Evolutionary conservation across 805 yeast species (phyloP), one percentile per base, ranked within the genome.

Genomic region (Schwanniomyces yamadae): DNA sequence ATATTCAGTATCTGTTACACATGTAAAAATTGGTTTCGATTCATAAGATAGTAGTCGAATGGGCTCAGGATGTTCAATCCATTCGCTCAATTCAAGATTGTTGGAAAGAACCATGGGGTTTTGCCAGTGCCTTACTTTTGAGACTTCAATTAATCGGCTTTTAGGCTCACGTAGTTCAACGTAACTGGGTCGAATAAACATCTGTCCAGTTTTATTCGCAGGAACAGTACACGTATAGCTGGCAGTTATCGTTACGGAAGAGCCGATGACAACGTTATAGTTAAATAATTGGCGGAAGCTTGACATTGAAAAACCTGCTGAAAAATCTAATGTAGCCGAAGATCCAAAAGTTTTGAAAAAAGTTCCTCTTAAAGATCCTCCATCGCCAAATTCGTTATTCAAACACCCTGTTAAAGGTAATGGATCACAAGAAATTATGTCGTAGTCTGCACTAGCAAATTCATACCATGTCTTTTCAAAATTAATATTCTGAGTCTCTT

Each of bases 331-430:
- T 11, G 44, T 19, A 4, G 40, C 37, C 2, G 46, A 34, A 17
- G 26, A 24, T 1, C 57, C 55, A 23, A 49, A 24, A 2, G 34
- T 31, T 17, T 32, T 39, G 5, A 47, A 27, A 16, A 51, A 40
- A 16, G 42, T 12, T 10, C 55, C 55, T 8, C 31, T 19, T 10
- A 54, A 17, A n/a, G 39, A 10, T 3, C 57, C 57, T 1, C 53
- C 59, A 20, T 46, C 49, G 1, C 59, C 60, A 18, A 34, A 32
- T 6, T 20, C 28, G 12, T 27, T 40, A 32, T 39, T 41, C 24
- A 51, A 45, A 26, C 58, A 54, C 22, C 50, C 55, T 2, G 54
- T 40, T 7, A 50, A 16, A 0, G 60, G 53, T 4, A 30, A 7
- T 4, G 26, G 25, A 6, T 39, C 39, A 3, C 52, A 52, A 9